A percentile compares a stretch with the other conserved stretches of the same genome.
These are phyloP conservation scores for Debaryomyces subglobosus DNA, from an alignment of 1,139 yeast genomes.

Conservation along the genomic window DNA sequence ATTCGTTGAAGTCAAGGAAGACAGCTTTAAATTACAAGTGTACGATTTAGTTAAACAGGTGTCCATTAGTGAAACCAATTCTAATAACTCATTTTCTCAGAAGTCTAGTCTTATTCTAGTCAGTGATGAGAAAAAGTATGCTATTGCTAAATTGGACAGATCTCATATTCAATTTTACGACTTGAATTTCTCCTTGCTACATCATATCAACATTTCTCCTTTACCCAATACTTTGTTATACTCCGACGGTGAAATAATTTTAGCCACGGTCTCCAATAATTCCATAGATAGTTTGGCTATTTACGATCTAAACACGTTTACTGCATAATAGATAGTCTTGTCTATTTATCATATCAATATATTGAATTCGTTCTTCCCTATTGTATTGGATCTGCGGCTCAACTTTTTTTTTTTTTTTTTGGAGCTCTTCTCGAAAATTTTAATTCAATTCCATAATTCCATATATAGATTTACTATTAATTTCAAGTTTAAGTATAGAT, in stretches of 20 bases:
- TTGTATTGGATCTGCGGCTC: constrained; percentile 6
- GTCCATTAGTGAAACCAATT: background rate
- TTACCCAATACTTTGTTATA: constrained; percentile 3
- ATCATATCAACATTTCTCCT: constrained; percentile 1
- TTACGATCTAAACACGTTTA: constrained; percentile 4
- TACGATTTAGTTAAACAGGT: background rate
- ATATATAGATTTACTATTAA: background rate
- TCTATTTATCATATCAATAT: constrained; percentile 1
- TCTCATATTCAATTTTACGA: constrained; percentile 4
- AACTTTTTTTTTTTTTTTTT: background rate
- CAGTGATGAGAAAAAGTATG: background rate
- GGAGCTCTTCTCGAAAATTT: constrained; percentile 9
- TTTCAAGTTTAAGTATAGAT: background rate
- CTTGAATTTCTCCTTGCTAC: background rate
- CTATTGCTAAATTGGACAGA: constrained; percentile 1
- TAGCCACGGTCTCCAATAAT: constrained; percentile 1
- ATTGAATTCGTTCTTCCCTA: background rate
- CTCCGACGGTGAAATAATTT: background rate
- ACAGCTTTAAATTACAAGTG: background rate
- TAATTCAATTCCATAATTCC: background rate
- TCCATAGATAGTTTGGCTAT: constrained; percentile 3
- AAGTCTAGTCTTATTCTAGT: background rate
- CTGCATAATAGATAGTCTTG: constrained; percentile 4
- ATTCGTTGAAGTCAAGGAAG: constrained; percentile 1
- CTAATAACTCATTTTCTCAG: background rate